Conservation (phyloP, 2,329 filamentous ascomycete genomes). For the Pseudogymnoascus verrucosus region DNA sequence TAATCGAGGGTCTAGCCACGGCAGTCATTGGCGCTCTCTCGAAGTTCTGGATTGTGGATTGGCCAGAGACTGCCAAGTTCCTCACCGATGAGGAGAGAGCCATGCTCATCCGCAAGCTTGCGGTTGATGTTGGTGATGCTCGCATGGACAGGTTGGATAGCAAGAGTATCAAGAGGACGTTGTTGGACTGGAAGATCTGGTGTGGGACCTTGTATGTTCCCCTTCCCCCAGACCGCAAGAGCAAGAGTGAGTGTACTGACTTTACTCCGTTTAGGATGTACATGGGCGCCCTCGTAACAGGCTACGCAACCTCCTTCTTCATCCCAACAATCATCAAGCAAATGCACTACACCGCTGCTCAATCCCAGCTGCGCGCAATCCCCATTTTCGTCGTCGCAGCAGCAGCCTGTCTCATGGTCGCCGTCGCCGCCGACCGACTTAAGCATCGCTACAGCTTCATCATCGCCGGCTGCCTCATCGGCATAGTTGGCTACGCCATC, state of each 20-base stretch:
- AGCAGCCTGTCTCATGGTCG: conserved; percentile 25
- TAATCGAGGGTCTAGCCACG: conserved; percentile 37
- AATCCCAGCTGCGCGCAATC: conserved; percentile 32
- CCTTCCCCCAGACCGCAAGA: too few relatives aligned
- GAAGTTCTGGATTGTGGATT: conserved; percentile 42
- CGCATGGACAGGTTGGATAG: conserved; percentile 25
- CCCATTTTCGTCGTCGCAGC: conserved; percentile 30
- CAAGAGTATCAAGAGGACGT: conserved; percentile 25
- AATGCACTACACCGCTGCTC: conserved; percentile 29
- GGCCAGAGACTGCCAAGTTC: conserved; percentile 38
- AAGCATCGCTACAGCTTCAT: conserved; percentile 32
- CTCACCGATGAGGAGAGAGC: conserved; percentile 34
- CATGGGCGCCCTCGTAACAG: conserved; percentile 27
- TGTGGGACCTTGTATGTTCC: conserved; percentile 24
- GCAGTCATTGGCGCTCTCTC: conserved; percentile 26
- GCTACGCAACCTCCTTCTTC: conserved; percentile 32
- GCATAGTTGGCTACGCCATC: conserved; percentile 29
- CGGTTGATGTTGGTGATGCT: conserved; percentile 23
- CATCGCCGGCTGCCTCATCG: conserved; percentile 22
- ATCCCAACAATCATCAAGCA: conserved; percentile 35
- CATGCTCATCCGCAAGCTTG: conserved; percentile 27
- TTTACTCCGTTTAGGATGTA: conserved; percentile 14
- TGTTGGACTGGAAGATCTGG: conserved; percentile 34
- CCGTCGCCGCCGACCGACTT: conserved; percentile 28
- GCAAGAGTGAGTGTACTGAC: too few relatives aligned